Evolutionary conservation across 2,329 filamentous ascomycete species (phyloP).

Genomic region (Aspergillus niger): DNA sequence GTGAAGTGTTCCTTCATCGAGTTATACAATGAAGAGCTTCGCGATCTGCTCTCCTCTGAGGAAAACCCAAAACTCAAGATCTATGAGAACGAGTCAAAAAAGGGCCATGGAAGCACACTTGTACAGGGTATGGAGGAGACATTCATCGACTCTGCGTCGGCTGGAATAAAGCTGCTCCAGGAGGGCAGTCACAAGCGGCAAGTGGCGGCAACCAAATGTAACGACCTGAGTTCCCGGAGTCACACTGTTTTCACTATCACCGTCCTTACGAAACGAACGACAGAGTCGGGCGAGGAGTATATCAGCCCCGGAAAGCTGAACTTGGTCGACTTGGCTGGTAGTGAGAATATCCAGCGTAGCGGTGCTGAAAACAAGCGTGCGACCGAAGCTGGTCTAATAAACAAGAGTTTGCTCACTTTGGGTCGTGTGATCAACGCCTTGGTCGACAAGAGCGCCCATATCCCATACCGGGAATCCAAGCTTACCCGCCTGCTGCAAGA

Average conservation of each 20-base stretch:
- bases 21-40: constrained; percentile 95
- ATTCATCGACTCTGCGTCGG: constrained; percentile 80
- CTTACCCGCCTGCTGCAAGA: constrained; percentile 93
- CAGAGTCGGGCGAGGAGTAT: constrained; percentile 84
- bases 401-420: constrained; percentile 93
- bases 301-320: constrained; percentile 92
- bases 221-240: constrained; percentile 93
- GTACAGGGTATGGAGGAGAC: constrained; percentile 98
- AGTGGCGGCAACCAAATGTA: constrained; percentile 99
- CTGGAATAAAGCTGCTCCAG: constrained; percentile 86
- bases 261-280: constrained; percentile 79
- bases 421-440: constrained; percentile 97
- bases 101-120: constrained; percentile 76
- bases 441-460: constrained; percentile 85
- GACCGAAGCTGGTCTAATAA: constrained; percentile 92
- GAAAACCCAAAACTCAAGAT: constrained; percentile 89
- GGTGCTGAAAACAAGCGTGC: constrained; percentile 98
- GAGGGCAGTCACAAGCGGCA: constrained; percentile 90
- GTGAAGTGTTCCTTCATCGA: constrained; percentile 99
- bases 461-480: constrained; percentile 93
- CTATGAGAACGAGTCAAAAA: constrained; percentile 76
- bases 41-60: constrained; percentile 81
- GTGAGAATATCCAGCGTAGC: constrained; percentile 95
- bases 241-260: constrained; percentile 98
- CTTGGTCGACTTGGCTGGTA: constrained; percentile 92